These are phyloP conservation scores for Paraglomus occultum DNA, from an alignment of 192 early-diverging fungal genomes.

Conservation along the genomic window DNA sequence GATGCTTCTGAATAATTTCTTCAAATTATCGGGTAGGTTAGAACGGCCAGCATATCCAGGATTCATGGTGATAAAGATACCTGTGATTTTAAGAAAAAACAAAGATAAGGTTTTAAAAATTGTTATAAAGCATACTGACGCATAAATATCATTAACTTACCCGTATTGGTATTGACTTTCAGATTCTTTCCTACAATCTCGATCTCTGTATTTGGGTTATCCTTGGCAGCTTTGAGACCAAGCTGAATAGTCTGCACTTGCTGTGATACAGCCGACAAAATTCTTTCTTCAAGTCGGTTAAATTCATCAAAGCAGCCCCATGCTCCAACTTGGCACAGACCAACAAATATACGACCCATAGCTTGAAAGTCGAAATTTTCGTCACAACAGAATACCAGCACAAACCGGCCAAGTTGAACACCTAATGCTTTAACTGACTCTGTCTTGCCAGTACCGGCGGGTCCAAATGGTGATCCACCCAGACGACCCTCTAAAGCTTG, in stretches of 20 bases:
- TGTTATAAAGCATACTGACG: background rate
- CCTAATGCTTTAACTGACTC: conserved; percentile 99
- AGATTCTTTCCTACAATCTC: conserved; percentile 92
- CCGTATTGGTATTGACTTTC: conserved; percentile 80
- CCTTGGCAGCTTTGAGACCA: conserved; percentile 66
- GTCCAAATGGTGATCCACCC: conserved; percentile 98
- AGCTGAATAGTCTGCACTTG: conserved; percentile 99
- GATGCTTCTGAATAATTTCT: conserved; percentile 98
- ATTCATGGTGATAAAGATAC: conserved; percentile 99
- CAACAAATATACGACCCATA: conserved; percentile 99
- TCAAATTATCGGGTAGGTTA: conserved; percentile 97
- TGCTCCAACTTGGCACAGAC: conserved; percentile 97
- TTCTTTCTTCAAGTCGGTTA: conserved; percentile 97
- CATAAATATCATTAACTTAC: background rate
- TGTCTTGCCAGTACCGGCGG: conserved; percentile 99
- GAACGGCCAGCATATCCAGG: conserved; percentile 98
- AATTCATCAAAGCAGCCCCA: conserved; percentile 99
- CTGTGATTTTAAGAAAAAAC: conserved; percentile 32
- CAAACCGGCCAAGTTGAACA: conserved; percentile 85
- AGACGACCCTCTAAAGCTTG: conserved; percentile 92
- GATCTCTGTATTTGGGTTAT: conserved; percentile 74
- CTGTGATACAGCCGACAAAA: conserved; percentile 98
- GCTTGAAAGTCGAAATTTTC: conserved; percentile 99
- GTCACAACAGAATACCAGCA: conserved; percentile 99
- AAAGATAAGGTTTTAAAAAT: background rate